Conservation (phyloP, 2,329 filamentous ascomycete species). For the Trichoderma simmonsii region DNA sequence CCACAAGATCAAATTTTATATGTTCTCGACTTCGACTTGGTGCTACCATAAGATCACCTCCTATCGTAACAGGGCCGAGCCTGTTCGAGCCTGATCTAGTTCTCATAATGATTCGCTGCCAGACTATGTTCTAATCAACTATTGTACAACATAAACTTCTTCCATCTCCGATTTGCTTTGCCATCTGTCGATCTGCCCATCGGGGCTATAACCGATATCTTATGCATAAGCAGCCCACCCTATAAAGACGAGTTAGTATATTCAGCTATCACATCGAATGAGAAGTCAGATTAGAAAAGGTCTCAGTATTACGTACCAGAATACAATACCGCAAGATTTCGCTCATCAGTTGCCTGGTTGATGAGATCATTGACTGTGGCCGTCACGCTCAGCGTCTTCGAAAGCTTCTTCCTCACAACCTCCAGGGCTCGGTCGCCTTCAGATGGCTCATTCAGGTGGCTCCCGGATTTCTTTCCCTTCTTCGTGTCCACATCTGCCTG, state of each 20-base stretch:
- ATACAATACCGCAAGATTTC: conserved; percentile 87
- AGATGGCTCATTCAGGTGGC: conserved; percentile 52
- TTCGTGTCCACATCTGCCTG: conserved; percentile 42
- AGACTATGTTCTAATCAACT: background rate
- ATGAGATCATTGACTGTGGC: conserved; percentile 97
- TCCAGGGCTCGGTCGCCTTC: conserved; percentile 91
- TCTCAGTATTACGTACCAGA: conserved; percentile 55
- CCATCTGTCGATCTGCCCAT: background rate
- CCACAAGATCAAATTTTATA: too few relatives aligned
- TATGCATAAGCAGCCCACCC: conserved; percentile 49
- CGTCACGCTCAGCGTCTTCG: conserved; percentile 87
- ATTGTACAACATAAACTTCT: background rate
- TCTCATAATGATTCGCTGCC: too few relatives aligned
- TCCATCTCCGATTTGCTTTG: background rate
- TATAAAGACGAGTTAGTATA: conserved; percentile 21
- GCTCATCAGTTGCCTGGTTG: conserved; percentile 90
- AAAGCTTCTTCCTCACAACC: conserved; percentile 93
- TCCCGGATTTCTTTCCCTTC: conserved; percentile 33
- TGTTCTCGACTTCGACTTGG: background rate
- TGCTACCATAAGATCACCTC: background rate
- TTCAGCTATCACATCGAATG: background rate
- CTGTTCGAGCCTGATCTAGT: background rate
- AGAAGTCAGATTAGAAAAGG: background rate
- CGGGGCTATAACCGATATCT: background rate
- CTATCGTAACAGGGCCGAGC: too few relatives aligned